Conservation (phyloP, 192 early-diverging fungal genomes). For the Fimicolochytrium jonesii region DNA sequence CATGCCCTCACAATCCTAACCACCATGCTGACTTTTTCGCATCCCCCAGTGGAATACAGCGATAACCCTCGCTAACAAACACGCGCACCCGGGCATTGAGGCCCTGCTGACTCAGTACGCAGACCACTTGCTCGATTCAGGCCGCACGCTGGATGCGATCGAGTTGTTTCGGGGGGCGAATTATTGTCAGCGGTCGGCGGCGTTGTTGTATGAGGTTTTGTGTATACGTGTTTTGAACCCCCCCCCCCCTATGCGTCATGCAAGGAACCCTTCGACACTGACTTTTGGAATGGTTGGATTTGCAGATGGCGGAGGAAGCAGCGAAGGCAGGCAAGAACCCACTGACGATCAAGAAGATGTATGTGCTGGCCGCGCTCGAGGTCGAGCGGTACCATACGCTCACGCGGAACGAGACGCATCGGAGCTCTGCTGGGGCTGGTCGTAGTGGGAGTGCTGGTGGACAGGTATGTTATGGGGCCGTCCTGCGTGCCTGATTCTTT, state of each 20-base stretch:
- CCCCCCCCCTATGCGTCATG: no score
- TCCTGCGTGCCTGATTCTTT: no score
- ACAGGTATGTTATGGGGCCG: no score
- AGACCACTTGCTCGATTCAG: conserved; percentile 31
- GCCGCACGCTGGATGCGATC: conserved; percentile 36
- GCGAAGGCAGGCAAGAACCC: conserved; percentile 37
- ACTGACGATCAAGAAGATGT: conserved; percentile 50
- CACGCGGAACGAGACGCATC: conserved; percentile 17
- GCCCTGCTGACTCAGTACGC: conserved; percentile 43
- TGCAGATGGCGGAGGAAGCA: conserved; percentile 48
- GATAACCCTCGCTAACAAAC: conserved; percentile 43
- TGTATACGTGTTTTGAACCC: no score
- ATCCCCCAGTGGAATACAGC: conserved; percentile 52
- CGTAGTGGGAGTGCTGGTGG: no score
- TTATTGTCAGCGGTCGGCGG: conserved; percentile 48
- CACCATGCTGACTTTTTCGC: no score
- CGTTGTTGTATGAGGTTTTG: conserved; percentile 49
- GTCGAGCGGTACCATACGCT: conserved; percentile 51
- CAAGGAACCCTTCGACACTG: no score
- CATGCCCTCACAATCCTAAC: background rate
- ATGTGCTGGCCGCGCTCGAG: conserved; percentile 55
- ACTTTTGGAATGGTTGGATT: no score
- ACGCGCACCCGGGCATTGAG: conserved; percentile 49
- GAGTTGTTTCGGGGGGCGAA: conserved; percentile 57
- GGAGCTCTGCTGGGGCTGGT: no score